These are phyloP conservation scores for Suillus tomentosus DNA, from an alignment of 768 basidiomycete species.

Conservation along the genomic window DNA sequence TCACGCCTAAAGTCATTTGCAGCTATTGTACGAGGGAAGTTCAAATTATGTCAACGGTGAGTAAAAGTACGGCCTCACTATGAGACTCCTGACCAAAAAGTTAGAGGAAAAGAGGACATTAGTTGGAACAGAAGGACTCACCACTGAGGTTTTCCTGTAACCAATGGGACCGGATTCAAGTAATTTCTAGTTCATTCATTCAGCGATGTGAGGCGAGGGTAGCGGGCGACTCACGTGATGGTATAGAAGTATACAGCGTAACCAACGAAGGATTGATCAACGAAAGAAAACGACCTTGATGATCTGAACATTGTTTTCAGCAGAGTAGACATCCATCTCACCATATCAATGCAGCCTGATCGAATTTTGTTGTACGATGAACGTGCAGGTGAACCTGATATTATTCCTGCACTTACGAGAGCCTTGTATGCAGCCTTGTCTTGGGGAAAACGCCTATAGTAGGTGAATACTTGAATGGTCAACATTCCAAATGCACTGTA, in stretches of 20 bases:
- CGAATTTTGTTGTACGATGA: background rate
- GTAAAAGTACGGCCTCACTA: conserved; percentile 36
- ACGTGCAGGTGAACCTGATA: background rate
- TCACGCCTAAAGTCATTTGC: conserved; percentile 44
- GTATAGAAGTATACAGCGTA: conserved; percentile 57
- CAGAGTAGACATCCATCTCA: conserved; percentile 18
- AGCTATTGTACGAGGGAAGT: conserved; percentile 30
- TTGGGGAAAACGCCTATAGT: conserved; percentile 54
- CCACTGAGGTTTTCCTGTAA: conserved; percentile 46
- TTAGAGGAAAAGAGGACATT: conserved; percentile 19
- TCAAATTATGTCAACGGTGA: conserved; percentile 17
- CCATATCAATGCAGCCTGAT: conserved; percentile 37
- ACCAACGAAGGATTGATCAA: conserved; percentile 53
- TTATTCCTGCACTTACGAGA: conserved; percentile 42
- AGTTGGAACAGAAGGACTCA: conserved; percentile 25
- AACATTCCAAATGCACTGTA: conserved; percentile 53
- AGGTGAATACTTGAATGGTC: conserved; percentile 53
- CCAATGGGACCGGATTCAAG: conserved; percentile 37
- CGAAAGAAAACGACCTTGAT: conserved; percentile 36
- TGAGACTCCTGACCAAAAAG: conserved; percentile 45
- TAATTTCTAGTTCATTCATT: conserved; percentile 38
- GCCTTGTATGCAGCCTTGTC: conserved; percentile 54
- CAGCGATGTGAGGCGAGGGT: background rate
- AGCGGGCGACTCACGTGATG: conserved; percentile 44
- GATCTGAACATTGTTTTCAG: background rate